Evolutionary conservation across 176 grass and related monocot species (phyloP).

Genomic region (Carex cristatella): DNA sequence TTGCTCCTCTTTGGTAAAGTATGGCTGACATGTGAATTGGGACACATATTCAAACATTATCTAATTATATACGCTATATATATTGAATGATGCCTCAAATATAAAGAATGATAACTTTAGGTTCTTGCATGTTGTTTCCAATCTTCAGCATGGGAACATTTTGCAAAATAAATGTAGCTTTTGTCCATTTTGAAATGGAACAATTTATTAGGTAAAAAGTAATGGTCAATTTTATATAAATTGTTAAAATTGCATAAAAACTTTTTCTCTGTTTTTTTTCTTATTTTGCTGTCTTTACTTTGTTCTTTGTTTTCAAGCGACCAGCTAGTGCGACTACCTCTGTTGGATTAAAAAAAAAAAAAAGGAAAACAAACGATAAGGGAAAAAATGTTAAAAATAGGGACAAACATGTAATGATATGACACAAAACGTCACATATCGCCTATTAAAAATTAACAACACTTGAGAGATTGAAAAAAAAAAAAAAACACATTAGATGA

Average conservation of each 20-base stretch:
- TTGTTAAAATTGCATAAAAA: not conserved
- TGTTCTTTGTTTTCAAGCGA: not conserved
- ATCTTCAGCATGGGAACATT: not conserved
- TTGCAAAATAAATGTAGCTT: not conserved
- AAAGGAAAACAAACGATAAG: not conserved
- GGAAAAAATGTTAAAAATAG: not conserved
- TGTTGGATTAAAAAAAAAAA: no score
- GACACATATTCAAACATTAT: not conserved
- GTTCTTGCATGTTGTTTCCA: slow-evolving; percentile 7
- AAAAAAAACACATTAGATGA: no score
- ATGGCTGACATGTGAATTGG: not conserved
- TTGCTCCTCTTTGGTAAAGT: not conserved
- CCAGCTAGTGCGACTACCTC: not conserved
- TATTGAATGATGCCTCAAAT: not conserved
- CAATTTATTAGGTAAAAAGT: not conserved
- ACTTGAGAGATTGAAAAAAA: no score
- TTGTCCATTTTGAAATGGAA: slow-evolving; percentile 1
- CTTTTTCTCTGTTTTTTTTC: not conserved
- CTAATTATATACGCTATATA: not conserved
- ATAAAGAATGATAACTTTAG: not conserved
- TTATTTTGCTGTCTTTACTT: not conserved
- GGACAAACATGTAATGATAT: not conserved
- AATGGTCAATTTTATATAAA: not conserved
- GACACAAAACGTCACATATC: not conserved
- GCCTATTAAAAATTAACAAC: no score